A percentile compares a stretch with the other conserved stretches of the same genome.
Evolutionary conservation across 2,329 filamentous ascomycete species (phyloP).

Genomic region (Zalaria obscura): DNA sequence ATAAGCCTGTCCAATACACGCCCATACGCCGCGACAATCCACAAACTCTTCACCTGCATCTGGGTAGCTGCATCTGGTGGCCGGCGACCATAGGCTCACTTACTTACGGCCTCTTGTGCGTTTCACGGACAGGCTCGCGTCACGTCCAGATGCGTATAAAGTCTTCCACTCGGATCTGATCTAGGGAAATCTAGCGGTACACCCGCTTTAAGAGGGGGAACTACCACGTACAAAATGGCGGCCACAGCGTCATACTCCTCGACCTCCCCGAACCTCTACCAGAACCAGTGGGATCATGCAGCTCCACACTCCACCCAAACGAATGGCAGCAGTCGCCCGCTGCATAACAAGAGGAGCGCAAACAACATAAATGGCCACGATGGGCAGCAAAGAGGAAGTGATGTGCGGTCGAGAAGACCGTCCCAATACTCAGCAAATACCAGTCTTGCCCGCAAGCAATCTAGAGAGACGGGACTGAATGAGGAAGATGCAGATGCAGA

Average conservation of each 20-base stretch:
- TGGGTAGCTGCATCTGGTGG: too few species aligned
- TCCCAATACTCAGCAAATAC: neutral
- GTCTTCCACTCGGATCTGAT: too few species aligned
- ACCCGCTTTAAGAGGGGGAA: too few species aligned
- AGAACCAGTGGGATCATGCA: slow-evolving; percentile 3
- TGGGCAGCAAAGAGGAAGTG: neutral
- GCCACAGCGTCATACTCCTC: neutral
- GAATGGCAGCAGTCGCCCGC: neutral
- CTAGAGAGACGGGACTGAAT: slow-evolving; percentile 1
- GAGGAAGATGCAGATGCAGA: slow-evolving; percentile 21
- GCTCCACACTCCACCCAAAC: neutral
- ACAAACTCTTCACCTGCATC: too few species aligned
- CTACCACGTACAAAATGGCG: neutral
- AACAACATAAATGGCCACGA: neutral
- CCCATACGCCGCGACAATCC: too few species aligned
- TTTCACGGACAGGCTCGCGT: too few species aligned
- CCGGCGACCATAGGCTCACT: too few species aligned
- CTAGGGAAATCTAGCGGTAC: too few species aligned
- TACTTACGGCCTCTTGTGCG: too few species aligned
- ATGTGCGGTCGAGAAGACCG: neutral
- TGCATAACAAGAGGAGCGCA: neutral
- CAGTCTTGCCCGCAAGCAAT: neutral
- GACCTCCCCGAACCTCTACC: neutral
- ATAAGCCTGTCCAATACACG: too few species aligned
- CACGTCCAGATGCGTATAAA: too few species aligned